Evolutionary conservation across 2,329 filamentous ascomycete species (phyloP).

Genomic region (Magnaporthiopsis rhizophila): DNA sequence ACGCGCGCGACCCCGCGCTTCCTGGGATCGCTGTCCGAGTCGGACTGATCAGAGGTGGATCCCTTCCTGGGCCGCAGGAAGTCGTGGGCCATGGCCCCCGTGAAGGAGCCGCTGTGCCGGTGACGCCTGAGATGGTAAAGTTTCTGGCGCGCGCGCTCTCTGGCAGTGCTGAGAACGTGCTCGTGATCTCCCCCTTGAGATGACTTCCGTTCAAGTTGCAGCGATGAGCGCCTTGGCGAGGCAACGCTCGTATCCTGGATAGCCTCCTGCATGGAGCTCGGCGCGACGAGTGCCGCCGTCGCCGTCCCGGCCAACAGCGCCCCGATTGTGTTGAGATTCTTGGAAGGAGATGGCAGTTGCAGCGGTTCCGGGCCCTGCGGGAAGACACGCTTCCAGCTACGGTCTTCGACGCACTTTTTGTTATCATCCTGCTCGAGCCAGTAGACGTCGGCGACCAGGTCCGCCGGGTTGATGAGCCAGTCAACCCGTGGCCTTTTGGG

Average conservation of each 20-base stretch:
- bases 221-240: neutral
- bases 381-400: constrained; percentile 67
- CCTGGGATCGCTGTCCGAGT: constrained; percentile 42
- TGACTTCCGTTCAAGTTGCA: neutral
- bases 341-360: constrained; percentile 9
- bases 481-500: constrained; percentile 68
- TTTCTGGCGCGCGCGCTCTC: constrained; percentile 53
- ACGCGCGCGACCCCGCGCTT: constrained; percentile 21
- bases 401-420: constrained; percentile 73
- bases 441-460: constrained; percentile 81
- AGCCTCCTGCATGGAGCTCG: constrained; percentile 1
- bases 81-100: constrained; percentile 34
- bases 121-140: constrained; percentile 50
- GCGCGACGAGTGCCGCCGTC: neutral
- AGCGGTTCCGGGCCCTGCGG: constrained; percentile 29
- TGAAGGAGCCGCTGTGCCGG: constrained; percentile 40
- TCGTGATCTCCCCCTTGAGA: constrained; percentile 17
- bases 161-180: constrained; percentile 40
- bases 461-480: constrained; percentile 76
- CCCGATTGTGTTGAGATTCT: neutral
- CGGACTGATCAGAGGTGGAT: constrained; percentile 54
- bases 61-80: constrained; percentile 43
- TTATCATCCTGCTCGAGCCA: constrained; percentile 83
- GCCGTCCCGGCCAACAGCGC: neutral
- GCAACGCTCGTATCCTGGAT: neutral